phyloP scores from a whole-genome alignment of 441 rosid species.

The Kokia cookei region DNA sequence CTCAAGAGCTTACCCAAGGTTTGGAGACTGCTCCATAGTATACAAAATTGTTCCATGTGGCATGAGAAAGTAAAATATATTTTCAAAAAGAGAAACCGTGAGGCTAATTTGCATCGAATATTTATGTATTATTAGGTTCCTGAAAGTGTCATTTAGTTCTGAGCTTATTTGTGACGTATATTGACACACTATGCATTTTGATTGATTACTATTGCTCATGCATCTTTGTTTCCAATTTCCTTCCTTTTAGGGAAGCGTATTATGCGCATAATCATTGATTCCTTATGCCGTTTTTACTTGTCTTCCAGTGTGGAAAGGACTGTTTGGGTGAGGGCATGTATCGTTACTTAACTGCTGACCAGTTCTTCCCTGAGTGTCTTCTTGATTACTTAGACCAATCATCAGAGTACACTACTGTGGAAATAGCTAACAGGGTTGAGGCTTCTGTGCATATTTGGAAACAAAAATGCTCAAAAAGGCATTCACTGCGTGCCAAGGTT shows the following conservation, averaged over 20 bases:
- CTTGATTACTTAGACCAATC: slow-evolving; percentile 87
- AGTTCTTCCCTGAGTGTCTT: slow-evolving; percentile 79
- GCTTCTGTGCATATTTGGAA: slow-evolving; percentile 84
- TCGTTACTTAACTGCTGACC: slow-evolving; percentile 71
- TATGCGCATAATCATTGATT: background rate
- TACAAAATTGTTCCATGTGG: background rate
- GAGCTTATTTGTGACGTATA: background rate
- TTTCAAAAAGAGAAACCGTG: background rate
- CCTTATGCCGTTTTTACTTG: background rate
- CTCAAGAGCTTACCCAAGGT: slow-evolving; percentile 89
- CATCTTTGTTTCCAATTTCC: background rate
- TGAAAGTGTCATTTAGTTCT: background rate
- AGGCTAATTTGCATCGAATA: background rate
- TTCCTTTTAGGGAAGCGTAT: background rate
- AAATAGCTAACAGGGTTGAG: slow-evolving; percentile 77
- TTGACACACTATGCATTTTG: background rate
- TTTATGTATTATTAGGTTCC: background rate
- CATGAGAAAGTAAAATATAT: background rate
- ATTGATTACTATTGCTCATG: background rate
- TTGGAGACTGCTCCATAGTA: background rate
- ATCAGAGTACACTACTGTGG: slow-evolving; percentile 78
- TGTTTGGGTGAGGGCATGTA: slow-evolving; percentile 83
- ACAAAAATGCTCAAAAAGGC: slow-evolving; percentile 57
- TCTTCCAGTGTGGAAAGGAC: slow-evolving; percentile 66
- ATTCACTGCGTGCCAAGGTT: slow-evolving; percentile 27